Base-by-base conservation (phyloP, 108 stramenopile species). In the Cyclotella choctawhatcheeana region DNA sequence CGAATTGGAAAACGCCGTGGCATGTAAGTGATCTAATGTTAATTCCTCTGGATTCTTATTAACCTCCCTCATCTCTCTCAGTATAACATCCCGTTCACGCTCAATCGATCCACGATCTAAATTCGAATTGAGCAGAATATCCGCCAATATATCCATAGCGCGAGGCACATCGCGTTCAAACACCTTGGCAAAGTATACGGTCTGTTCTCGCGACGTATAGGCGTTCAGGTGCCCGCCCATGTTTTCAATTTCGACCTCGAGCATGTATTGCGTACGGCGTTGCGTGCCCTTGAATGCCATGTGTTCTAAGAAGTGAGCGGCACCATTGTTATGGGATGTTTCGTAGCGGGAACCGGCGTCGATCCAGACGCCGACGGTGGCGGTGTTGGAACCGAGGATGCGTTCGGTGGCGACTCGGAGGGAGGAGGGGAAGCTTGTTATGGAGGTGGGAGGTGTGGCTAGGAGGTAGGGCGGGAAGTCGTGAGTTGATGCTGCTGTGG, bases 221-320 rank as follows among this genome's bases (percentile, higher is more conserved):
- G 99, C 99, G 66, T 96, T 96, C 70, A 99, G 83, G 80, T 99
- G 98, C 29, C 96, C 99, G 14, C 99, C 99, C 98, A 99, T 99
- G 84, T 99, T 97, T 88, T 99, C 99, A 64, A 99, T 97, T 77
- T 97, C 94, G 45, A 96, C 87, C 77, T 99, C 99, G n/a, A 99
- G 85, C 65, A 88, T 79, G 50, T 89, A 90, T 81, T 98, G 98
- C 14, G 95, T 96, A 21, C 99, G 81, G 30, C 84, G 85, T 21
- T 67, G 27, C 26, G 97, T 97, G 64, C 99, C 99, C 86, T 99
- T 99, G 89, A 99, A 99, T 63, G 97, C 96, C 96, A 99, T 97
- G 91, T 99, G 99, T 84, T 99, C 99, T 59, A 99, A 81, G 79
- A 99, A 99, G 82, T 99, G 99, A 7, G 97, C 97, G n/a, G 93